Percentiles rank a stretch among this genome's conserved stretches.
Evolutionary conservation across 768 basidiomycete species (phyloP).

Genomic region (Dacryopinax spathularia): DNA sequence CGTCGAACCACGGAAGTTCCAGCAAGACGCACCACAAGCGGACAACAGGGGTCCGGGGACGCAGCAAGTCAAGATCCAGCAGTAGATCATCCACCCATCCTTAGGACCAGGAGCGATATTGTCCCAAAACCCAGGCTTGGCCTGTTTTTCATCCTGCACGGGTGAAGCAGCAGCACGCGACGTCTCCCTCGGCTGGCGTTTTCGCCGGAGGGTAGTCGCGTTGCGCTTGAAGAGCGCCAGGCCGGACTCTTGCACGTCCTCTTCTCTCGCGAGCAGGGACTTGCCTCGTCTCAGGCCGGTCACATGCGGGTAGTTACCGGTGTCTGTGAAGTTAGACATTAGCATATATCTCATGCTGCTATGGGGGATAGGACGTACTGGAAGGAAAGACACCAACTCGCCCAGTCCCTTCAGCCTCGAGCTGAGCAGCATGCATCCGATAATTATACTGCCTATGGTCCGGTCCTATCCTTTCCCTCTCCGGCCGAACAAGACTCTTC

Average conservation of each 20-base stretch:
- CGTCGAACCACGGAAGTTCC: background rate
- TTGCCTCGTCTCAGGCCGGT: slow-evolving; percentile 60
- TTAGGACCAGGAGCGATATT: slow-evolving; percentile 76
- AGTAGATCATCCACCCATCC: slow-evolving; percentile 92
- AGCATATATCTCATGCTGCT: background rate
- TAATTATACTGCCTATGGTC: slow-evolving; percentile 92
- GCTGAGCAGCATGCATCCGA: slow-evolving; percentile 65
- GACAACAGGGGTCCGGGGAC: slow-evolving; percentile 66
- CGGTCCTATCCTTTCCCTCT: slow-evolving; percentile 92
- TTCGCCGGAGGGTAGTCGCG: slow-evolving; percentile 55
- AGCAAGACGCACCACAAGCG: slow-evolving; percentile 51
- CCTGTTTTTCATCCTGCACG: slow-evolving; percentile 28
- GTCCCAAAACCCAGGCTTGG: slow-evolving; percentile 43
- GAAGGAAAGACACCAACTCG: slow-evolving; percentile 64
- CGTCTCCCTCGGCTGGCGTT: slow-evolving; percentile 34
- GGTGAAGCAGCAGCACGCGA: slow-evolving; percentile 30
- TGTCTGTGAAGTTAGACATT: slow-evolving; percentile 32
- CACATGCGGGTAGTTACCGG: slow-evolving; percentile 59
- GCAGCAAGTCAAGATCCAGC: slow-evolving; percentile 66
- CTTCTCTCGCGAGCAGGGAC: slow-evolving; percentile 78
- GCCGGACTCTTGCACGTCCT: slow-evolving; percentile 83
- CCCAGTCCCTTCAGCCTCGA: slow-evolving; percentile 52
- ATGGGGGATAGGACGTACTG: slow-evolving; percentile 38
- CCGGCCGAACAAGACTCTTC: slow-evolving; percentile 83
- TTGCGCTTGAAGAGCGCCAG: slow-evolving; percentile 82